Conservation (phyloP, 169 alveolate species). For the Cryptosporidium sp. region DNA sequence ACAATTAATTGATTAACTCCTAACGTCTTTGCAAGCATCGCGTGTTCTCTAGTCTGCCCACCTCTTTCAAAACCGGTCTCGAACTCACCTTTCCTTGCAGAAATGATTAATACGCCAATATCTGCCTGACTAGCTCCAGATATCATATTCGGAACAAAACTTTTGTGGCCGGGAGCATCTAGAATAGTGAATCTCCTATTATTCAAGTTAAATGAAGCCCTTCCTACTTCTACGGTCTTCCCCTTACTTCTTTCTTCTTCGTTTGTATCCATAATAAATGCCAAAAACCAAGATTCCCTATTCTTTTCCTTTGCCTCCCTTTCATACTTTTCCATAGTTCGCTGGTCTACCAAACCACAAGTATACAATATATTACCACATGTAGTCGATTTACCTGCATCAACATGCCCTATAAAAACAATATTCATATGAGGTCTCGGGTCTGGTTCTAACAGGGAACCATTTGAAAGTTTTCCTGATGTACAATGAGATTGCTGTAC, state of each 20-base stretch:
- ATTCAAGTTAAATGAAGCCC: slow-evolving; percentile 94
- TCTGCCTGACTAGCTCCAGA: slow-evolving; percentile 99
- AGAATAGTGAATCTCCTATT: slow-evolving; percentile 95
- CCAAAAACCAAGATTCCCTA: slow-evolving; percentile 99
- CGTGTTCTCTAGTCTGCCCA: slow-evolving; percentile 99
- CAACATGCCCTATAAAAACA: slow-evolving; percentile 99
- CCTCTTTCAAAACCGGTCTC: slow-evolving; percentile 99
- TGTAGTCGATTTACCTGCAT: slow-evolving; percentile 99
- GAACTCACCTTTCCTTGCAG: slow-evolving; percentile 97
- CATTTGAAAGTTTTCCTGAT: not conserved
- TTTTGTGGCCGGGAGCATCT: slow-evolving; percentile 99
- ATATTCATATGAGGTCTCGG: slow-evolving; percentile 92
- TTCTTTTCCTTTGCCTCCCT: slow-evolving; percentile 98
- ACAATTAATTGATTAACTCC: slow-evolving; percentile 96
- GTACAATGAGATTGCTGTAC: not conserved
- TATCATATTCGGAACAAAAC: slow-evolving; percentile 99
- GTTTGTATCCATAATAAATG: slow-evolving; percentile 99
- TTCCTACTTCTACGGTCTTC: slow-evolving; percentile 99
- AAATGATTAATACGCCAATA: slow-evolving; percentile 97
- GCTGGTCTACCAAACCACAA: slow-evolving; percentile 94
- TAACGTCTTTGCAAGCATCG: slow-evolving; percentile 97
- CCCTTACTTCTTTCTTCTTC: slow-evolving; percentile 98
- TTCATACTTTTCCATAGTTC: slow-evolving; percentile 96
- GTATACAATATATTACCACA: slow-evolving; percentile 94
- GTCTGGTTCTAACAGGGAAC: slow-evolving; percentile 82